These are phyloP conservation scores for Cardamine resedifolia DNA, from an alignment of 345 rosid genomes.

Conservation along the genomic window DNA sequence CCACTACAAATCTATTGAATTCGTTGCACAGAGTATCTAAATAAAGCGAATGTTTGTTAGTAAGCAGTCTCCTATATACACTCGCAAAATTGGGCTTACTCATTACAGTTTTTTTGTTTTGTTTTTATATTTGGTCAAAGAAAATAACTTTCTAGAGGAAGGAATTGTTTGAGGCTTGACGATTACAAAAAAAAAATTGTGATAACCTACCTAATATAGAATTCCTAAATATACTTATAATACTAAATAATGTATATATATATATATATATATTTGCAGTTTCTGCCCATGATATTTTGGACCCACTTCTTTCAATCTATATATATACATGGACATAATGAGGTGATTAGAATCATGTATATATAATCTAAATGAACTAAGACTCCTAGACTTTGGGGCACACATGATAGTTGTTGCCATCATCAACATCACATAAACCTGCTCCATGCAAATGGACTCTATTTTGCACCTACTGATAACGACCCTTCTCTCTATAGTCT, in stretches of 20 bases:
- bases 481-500: slow-evolving; percentile 41
- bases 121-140: no score
- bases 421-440: slow-evolving; percentile 43
- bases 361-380: slow-evolving; percentile 15
- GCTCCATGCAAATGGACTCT: slow-evolving; percentile 48
- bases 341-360: background rate
- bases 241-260: no score
- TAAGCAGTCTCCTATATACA: no score
- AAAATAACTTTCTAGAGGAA: background rate
- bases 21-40: background rate
- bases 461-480: slow-evolving; percentile 46
- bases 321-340: background rate
- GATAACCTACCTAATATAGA: no score
- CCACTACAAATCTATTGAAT: background rate
- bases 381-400: slow-evolving; percentile 50
- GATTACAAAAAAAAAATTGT: no score
- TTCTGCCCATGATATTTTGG: background rate
- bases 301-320: background rate
- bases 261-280: background rate
- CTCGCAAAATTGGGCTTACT: background rate
- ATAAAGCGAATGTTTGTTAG: no score
- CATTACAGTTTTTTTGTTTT: no score
- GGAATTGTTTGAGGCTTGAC: background rate
- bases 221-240: no score
- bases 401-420: slow-evolving; percentile 53